Evolutionary conservation across 2,329 filamentous ascomycete genomes (phyloP).

Genomic region (Alternaria angustiovoidea): DNA sequence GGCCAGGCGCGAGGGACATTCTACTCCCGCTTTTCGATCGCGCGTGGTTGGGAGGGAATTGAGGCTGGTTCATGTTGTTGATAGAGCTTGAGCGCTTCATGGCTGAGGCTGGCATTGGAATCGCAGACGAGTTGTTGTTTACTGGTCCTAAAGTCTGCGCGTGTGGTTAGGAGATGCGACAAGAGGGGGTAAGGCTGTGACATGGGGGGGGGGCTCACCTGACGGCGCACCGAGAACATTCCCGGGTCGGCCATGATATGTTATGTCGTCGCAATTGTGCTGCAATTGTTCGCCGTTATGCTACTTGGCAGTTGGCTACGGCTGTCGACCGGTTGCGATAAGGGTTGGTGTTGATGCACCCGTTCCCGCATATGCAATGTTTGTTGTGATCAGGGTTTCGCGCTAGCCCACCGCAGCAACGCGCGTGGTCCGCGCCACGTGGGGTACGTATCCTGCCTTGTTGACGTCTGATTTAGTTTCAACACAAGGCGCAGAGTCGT

Average conservation of each 20-base stretch:
- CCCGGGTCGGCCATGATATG: constrained; percentile 57
- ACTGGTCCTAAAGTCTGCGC: constrained; percentile 83
- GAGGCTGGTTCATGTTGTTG: constrained; percentile 66
- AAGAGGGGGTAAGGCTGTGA: constrained; percentile 17
- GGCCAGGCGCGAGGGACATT: constrained; percentile 80
- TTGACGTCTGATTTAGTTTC: constrained; percentile 11
- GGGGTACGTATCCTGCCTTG: constrained; percentile 12
- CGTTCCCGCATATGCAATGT: constrained; percentile 28
- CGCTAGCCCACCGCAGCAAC: constrained; percentile 38
- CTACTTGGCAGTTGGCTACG: background rate
- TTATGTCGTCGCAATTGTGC: constrained; percentile 13
- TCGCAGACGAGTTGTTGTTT: constrained; percentile 76
- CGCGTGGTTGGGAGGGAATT: constrained; percentile 67
- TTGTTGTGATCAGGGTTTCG: constrained; percentile 39
- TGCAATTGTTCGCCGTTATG: constrained; percentile 3
- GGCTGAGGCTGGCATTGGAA: constrained; percentile 90
- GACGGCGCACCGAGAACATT: constrained; percentile 89
- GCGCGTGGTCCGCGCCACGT: constrained; percentile 19
- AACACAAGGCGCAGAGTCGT: background rate
- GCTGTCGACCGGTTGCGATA: constrained; percentile 11
- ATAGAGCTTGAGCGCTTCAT: constrained; percentile 92
- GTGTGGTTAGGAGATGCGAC: constrained; percentile 23
- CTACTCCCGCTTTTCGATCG: constrained; percentile 84
- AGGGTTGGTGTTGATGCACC: constrained; percentile 28
- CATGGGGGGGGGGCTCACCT: constrained; percentile 66